A percentile compares a stretch with the other conserved stretches of the same genome.
These are phyloP conservation scores for Saccharomycopsis babjevae DNA, from an alignment of 805 yeast genomes.

Conservation along the genomic window DNA sequence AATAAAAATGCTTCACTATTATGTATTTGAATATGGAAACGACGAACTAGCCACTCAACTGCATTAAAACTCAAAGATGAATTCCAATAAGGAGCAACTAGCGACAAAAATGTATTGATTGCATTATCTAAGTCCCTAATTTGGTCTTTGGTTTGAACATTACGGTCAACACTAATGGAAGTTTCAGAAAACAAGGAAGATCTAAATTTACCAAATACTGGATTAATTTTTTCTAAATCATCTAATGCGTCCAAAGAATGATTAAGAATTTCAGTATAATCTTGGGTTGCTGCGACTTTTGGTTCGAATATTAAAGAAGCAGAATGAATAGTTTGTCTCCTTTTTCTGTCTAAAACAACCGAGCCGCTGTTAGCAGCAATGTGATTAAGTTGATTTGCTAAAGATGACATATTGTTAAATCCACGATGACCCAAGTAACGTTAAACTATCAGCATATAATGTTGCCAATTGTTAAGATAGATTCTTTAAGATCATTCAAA, in stretches of 20 bases:
- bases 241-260: constrained; percentile 67
- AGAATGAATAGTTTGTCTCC: constrained; percentile 77
- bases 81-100: constrained; percentile 42
- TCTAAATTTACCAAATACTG: constrained; percentile 62
- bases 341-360: constrained; percentile 75
- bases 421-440: not conserved
- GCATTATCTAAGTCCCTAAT: constrained; percentile 65
- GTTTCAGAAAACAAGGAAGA: constrained; percentile 74
- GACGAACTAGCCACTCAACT: constrained; percentile 89
- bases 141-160: constrained; percentile 71
- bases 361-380: constrained; percentile 57
- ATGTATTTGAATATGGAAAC: constrained; percentile 76
- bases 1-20: constrained; percentile 66
- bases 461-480: too few species aligned
- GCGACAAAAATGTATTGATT: constrained; percentile 59
- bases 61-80: constrained; percentile 71
- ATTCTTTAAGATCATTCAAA: not conserved
- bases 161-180: constrained; percentile 69
- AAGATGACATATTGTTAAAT: constrained; percentile 28
- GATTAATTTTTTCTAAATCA: constrained; percentile 61
- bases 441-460: not conserved
- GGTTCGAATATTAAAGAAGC: constrained; percentile 82
- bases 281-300: constrained; percentile 87
- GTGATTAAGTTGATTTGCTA: constrained; percentile 73
- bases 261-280: constrained; percentile 69